Conservation (phyloP, 108 stramenopile species). For the Poteriospumella lacustris region DNA sequence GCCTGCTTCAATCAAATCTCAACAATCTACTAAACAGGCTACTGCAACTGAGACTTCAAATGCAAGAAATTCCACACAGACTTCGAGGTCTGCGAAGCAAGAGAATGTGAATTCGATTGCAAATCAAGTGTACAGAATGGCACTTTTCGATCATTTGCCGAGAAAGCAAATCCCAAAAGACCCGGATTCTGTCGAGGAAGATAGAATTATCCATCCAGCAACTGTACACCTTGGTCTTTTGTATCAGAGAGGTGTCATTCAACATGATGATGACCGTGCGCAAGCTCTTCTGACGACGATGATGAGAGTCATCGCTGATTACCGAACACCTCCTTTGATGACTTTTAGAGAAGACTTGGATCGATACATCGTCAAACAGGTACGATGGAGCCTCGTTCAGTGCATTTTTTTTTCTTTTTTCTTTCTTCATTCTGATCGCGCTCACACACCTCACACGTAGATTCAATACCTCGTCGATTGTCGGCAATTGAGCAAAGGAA, state of each 20-base stretch:
- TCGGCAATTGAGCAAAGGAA: not conserved
- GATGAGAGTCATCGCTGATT: not conserved
- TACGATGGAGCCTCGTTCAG: too few species aligned
- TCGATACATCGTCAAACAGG: conserved; percentile 4
- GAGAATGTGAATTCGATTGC: not conserved
- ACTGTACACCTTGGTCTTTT: conserved; percentile 1
- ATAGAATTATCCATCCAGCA: conserved; percentile 19
- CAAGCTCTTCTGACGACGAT: not conserved
- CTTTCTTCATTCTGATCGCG: too few species aligned
- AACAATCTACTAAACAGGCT: too few species aligned
- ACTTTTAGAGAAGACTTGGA: conserved; percentile 19
- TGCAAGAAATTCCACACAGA: too few species aligned
- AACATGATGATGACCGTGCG: conserved; percentile 3
- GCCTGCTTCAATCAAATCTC: too few species aligned
- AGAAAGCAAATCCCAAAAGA: not conserved
- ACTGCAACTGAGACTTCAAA: too few species aligned
- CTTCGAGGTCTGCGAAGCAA: too few species aligned
- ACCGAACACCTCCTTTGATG: conserved; percentile 1
- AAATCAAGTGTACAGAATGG: not conserved
- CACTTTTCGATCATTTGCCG: conserved; percentile 24
- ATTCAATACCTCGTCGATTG: not conserved
- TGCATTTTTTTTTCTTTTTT: too few species aligned
- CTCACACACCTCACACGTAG: not conserved
- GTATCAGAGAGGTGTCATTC: not conserved
- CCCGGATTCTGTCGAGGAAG: not conserved